These are phyloP conservation scores for Penicillium cosmopolitanum DNA, from an alignment of 495 filamentous ascomycete genomes.

Conservation along the genomic window DNA sequence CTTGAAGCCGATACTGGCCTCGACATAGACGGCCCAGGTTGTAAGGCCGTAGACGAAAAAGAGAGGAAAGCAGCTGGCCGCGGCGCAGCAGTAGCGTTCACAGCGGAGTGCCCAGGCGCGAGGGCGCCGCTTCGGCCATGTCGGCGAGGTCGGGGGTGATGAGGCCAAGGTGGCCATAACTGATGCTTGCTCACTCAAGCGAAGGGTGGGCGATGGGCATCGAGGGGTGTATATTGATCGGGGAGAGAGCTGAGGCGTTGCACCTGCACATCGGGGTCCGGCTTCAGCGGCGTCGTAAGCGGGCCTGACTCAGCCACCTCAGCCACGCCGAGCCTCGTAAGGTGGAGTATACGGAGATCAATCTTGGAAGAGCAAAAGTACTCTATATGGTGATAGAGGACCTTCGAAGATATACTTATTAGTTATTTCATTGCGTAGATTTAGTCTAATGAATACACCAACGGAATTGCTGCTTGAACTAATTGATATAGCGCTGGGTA, in stretches of 20 bases:
- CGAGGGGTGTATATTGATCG: background rate
- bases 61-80: conserved; percentile 84
- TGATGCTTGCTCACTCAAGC: conserved; percentile 19
- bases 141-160: conserved; percentile 50
- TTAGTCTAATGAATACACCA: too few relatives aligned
- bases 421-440: too few relatives aligned
- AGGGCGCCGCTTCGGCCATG: conserved; percentile 53
- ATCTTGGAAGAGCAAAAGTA: too few relatives aligned
- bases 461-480: too few relatives aligned
- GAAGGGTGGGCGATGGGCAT: conserved; percentile 20
- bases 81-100: conserved; percentile 82
- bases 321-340: conserved; percentile 14
- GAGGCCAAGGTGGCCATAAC: conserved; percentile 48
- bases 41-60: conserved; percentile 86
- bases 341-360: background rate
- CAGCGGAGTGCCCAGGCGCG: conserved; percentile 70
- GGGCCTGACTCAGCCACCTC: conserved; percentile 24
- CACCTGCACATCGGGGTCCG: background rate
- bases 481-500: too few relatives aligned
- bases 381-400: too few relatives aligned
- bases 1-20: conserved; percentile 71
- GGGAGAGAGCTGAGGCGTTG: background rate
- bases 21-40: conserved; percentile 88
- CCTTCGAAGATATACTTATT: too few relatives aligned
- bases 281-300: conserved; percentile 11